Evolutionary conservation across 148 eudicot species (phyloP), one percentile per base, ranked within the genome.

Genomic region (Vaccinium darrowii): DNA sequence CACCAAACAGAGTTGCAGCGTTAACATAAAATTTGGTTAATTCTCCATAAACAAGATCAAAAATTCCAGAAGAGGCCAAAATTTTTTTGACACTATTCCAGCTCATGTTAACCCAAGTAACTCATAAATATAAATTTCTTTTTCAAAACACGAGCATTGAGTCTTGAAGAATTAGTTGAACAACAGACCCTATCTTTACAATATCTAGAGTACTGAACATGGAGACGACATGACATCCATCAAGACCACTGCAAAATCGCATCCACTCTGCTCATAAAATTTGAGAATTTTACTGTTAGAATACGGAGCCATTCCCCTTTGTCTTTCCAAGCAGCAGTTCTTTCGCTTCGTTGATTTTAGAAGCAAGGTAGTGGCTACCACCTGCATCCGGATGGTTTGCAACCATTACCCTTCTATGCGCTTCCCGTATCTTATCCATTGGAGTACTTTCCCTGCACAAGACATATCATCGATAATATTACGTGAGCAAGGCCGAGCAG

Each of bases 381-480:
- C 92, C 92, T 57, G 89, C 92, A 65, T 90, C 92, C 5, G 92
- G 92, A 85, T 90, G 92, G 69, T 90, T 90, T 23, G 90, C 92
- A 21, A 90, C 90, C 89, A 90, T 90, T 47, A 90, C 88, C 80
- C 85, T 81, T 86, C 90, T 87, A 80, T 90, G 92, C 1, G 92
- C 92, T 88, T 90, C 92, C 86, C 75, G 87, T 25, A 90, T 58
- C 82, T 87, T 88, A 47, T 90, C 92, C 7, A 76, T 43, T 21
- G 89, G 82, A 52, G 87, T 85, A 83, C 86, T 87, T 84, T 90
- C 92, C 87, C 92, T 90, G 80, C 47, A 81, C n/a, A 80, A 81
- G 53, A 57, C 39, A 5, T 19, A 33, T n/a, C 27, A 79, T 43
- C 1, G 5, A 27, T 54, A 51, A 16, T n/a, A 47, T 69, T 9